phyloP scores from a whole-genome alignment of 768 basidiomycete species.

The Phanerochaete sordida region DNA sequence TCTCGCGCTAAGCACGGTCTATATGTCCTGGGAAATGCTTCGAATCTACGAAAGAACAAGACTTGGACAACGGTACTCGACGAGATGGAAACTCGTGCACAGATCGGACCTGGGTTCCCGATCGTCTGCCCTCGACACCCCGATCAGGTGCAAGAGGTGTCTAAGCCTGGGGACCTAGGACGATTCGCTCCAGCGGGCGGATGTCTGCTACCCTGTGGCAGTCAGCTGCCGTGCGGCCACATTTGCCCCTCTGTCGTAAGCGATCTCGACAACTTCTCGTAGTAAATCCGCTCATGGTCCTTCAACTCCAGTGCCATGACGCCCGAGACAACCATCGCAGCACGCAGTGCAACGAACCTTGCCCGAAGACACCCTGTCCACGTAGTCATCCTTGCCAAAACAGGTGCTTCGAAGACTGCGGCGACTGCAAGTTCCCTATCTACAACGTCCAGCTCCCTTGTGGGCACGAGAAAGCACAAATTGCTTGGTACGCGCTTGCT shows the following conservation, averaged over 20 bases:
- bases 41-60: constrained; percentile 44
- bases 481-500: constrained; percentile 44
- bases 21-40: constrained; percentile 68
- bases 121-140: constrained; percentile 56
- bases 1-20: constrained; percentile 74
- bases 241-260: constrained; percentile 57
- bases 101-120: constrained; percentile 53
- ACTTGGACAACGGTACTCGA: constrained; percentile 61
- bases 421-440: constrained; percentile 47
- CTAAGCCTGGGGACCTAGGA: constrained; percentile 49
- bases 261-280: not conserved
- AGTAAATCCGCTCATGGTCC: not conserved
- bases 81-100: constrained; percentile 46
- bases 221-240: constrained; percentile 57
- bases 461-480: constrained; percentile 41
- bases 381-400: constrained; percentile 57
- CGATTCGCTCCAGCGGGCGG: constrained; percentile 59
- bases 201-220: constrained; percentile 55
- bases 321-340: constrained; percentile 61
- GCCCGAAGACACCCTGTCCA: constrained; percentile 50
- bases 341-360: constrained; percentile 40
- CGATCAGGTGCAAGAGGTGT: constrained; percentile 36
- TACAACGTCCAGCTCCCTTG: constrained; percentile 51
- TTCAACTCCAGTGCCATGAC: constrained; percentile 36
- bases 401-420: constrained; percentile 50